Evolutionary conservation across 352 stramenopile species (phyloP).

Genomic region (Phytophthora cactorum): DNA sequence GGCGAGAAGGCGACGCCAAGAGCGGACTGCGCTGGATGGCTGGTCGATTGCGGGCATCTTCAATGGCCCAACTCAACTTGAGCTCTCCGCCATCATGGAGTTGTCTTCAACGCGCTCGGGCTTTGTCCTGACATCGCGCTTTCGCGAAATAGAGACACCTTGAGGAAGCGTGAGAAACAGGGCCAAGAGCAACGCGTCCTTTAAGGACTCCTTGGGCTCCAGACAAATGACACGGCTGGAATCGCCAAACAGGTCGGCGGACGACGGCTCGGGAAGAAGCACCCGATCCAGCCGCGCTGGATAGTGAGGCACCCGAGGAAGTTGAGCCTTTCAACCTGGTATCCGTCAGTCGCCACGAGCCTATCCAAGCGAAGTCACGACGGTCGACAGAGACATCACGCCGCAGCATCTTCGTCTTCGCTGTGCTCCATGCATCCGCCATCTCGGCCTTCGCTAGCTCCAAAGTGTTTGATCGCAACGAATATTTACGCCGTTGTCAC

Average conservation of each 20-base stretch:
- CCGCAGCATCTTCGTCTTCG: conserved; percentile 5
- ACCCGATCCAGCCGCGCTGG: background rate
- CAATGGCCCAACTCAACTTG: conserved; percentile 7
- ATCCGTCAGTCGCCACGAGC: too few species aligned
- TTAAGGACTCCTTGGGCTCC: background rate
- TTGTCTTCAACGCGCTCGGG: conserved; percentile 21
- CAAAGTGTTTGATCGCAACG: conserved; percentile 8
- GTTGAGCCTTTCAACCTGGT: conserved; percentile 21
- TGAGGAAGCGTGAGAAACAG: conserved; percentile 20
- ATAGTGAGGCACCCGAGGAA: background rate
- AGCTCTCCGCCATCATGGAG: conserved; percentile 18
- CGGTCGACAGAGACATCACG: conserved; percentile 20
- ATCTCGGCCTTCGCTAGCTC: background rate
- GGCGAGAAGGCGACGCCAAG: conserved; percentile 3
- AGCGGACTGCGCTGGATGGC: background rate
- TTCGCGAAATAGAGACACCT: conserved; percentile 18
- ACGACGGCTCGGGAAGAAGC: background rate
- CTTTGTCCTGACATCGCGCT: conserved; percentile 16
- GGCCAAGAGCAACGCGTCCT: conserved; percentile 22
- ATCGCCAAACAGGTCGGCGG: conserved; percentile 5
- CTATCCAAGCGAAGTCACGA: conserved; percentile 36
- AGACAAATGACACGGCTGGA: conserved; percentile 10
- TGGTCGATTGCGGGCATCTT: background rate
- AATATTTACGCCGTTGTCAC: background rate
- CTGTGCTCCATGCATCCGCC: conserved; percentile 16